phyloP scores from a whole-genome alignment of 139 green algal species.

The Haematococcus lacustris region DNA sequence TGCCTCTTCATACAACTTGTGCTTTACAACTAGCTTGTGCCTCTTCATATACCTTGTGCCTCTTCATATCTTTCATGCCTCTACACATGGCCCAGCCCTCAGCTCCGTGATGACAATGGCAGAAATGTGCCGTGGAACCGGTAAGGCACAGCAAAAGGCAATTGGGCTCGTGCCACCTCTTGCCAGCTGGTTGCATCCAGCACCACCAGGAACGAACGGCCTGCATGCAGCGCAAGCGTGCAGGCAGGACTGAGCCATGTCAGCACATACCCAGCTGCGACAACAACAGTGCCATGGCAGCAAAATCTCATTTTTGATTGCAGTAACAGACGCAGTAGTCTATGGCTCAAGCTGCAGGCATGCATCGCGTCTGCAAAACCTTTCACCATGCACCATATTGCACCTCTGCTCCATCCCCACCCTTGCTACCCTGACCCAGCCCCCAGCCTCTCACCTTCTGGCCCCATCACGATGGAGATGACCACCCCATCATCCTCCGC shows the following conservation, averaged over 20 bases:
- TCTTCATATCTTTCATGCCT: too few species aligned
- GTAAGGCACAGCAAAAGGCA: not conserved
- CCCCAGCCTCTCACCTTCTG: conserved; percentile 26
- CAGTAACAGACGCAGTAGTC: too few species aligned
- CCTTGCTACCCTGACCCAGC: not conserved
- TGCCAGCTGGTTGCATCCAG: conserved; percentile 51
- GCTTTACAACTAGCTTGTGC: too few species aligned
- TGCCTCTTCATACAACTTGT: too few species aligned
- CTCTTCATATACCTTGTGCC: too few species aligned
- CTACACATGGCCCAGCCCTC: too few species aligned
- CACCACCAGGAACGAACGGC: conserved; percentile 44
- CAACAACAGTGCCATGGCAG: not conserved
- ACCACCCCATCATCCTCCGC: conserved; percentile 75
- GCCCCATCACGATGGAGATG: conserved; percentile 31
- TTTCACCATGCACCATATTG: too few species aligned
- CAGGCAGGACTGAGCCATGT: not conserved
- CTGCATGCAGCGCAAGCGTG: not conserved
- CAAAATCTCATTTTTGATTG: not conserved
- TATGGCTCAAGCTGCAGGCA: too few species aligned
- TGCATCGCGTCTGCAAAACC: too few species aligned
- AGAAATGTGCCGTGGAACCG: too few species aligned
- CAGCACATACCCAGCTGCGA: not conserved
- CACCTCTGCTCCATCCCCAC: not conserved
- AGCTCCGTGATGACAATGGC: too few species aligned
- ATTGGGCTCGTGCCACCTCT: conserved; percentile 32